A percentile compares a stretch with the other conserved stretches of the same genome.
These are phyloP conservation scores for Xylaria sp. DNA, from an alignment of 495 filamentous ascomycete species.

Conservation along the genomic window DNA sequence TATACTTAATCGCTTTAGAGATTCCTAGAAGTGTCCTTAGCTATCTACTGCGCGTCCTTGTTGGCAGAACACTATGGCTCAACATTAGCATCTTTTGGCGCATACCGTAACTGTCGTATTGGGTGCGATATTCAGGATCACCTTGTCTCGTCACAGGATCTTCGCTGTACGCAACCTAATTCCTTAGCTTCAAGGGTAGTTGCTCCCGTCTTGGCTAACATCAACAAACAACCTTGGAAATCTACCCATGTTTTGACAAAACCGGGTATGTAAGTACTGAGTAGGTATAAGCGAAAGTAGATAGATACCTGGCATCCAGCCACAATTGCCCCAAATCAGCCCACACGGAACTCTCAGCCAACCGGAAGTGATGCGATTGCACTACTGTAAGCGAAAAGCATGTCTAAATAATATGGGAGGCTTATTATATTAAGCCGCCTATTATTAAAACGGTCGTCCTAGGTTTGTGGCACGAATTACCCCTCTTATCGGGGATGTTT, in stretches of 20 bases:
- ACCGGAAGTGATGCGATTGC: constrained; percentile 6
- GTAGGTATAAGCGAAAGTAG: not conserved
- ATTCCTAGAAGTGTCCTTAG: not conserved
- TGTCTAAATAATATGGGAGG: not conserved
- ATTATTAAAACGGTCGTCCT: constrained; percentile 5
- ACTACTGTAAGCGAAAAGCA: not conserved
- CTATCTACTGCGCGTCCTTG: not conserved
- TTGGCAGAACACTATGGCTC: not conserved
- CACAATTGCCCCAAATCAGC: not conserved
- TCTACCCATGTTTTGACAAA: not conserved
- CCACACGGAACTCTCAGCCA: not conserved
- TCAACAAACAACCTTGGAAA: not conserved
- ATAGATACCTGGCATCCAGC: not conserved
- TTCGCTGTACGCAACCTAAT: not conserved
- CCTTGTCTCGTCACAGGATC: not conserved
- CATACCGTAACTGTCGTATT: not conserved
- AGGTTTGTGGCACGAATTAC: constrained; percentile 7
- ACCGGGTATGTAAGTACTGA: not conserved
- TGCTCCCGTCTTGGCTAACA: not conserved
- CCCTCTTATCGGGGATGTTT: constrained; percentile 14
- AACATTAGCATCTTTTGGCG: not conserved
- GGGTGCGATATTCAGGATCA: not conserved
- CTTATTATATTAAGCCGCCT: constrained; percentile 10
- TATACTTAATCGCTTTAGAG: not conserved
- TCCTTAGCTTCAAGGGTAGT: not conserved